These are phyloP conservation scores for Neofusicoccum cordaticola DNA, from an alignment of 2,329 filamentous ascomycete genomes.

Conservation along the genomic window DNA sequence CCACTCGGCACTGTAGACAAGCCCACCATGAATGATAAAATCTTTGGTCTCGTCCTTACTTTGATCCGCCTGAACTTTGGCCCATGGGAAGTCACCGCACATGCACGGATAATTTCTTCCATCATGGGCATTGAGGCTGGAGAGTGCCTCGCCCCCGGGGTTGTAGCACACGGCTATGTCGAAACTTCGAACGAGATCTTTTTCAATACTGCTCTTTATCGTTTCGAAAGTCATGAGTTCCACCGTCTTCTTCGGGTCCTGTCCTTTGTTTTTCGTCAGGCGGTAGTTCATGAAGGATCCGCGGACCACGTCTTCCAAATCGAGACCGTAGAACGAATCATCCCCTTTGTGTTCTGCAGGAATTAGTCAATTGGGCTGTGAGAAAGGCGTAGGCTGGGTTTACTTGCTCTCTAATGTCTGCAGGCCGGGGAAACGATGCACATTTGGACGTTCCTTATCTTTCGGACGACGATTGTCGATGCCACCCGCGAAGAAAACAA, in stretches of 20 bases:
- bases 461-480: too few relatives aligned
- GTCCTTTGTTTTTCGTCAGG: neutral
- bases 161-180: conserved; percentile 16
- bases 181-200: neutral
- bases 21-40: too few relatives aligned
- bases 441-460: too few relatives aligned
- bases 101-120: conserved; percentile 22
- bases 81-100: conserved; percentile 23
- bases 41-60: neutral
- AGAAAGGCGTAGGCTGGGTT: neutral
- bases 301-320: neutral
- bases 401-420: neutral
- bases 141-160: conserved; percentile 21
- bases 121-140: conserved; percentile 10
- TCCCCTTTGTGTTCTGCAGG: neutral
- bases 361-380: neutral
- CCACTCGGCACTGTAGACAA: too few relatives aligned
- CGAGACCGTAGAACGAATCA: neutral
- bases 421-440: too few relatives aligned
- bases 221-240: too few relatives aligned
- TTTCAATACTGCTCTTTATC: neutral
- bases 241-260: neutral
- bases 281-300: neutral
- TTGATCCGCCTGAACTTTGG: neutral
- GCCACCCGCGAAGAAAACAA: too few relatives aligned